phyloP scores from a whole-genome alignment of 2,329 filamentous ascomycete genomes.

The Dactylellina cionopaga region DNA sequence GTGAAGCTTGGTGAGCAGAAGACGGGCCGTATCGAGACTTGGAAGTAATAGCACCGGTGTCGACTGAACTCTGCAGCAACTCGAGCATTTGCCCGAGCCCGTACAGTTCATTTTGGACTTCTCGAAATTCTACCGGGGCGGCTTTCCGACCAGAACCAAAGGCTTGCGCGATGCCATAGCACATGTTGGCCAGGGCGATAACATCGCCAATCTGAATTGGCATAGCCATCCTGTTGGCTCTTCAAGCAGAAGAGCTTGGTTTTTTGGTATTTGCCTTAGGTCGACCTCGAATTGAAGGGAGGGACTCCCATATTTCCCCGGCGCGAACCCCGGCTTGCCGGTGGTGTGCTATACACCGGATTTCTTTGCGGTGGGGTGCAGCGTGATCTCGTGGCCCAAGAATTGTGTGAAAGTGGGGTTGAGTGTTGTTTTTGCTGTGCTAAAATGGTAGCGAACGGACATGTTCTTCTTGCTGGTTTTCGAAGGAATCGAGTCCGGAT shows the following conservation, averaged over 20 bases:
- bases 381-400: conserved; percentile 3
- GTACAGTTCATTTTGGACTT: conserved; percentile 58
- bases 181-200: conserved; percentile 57
- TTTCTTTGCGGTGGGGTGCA: conserved; percentile 7
- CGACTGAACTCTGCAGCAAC: conserved; percentile 50
- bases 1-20: conserved; percentile 28
- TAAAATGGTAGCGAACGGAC: conserved; percentile 21
- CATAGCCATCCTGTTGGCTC: conserved; percentile 55
- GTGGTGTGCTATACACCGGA: conserved; percentile 29
- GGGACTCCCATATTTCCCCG: conserved; percentile 51
- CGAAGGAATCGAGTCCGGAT: background rate
- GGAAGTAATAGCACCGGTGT: conserved; percentile 17
- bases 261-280: conserved; percentile 22
- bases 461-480: conserved; percentile 51
- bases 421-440: conserved; percentile 33
- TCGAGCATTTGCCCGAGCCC: conserved; percentile 57
- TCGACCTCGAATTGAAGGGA: conserved; percentile 36
- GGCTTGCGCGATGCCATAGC: conserved; percentile 56
- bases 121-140: conserved; percentile 58
- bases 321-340: conserved; percentile 31
- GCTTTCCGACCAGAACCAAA: conserved; percentile 58
- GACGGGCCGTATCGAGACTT: background rate
- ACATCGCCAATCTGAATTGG: conserved; percentile 58
- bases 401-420: conserved; percentile 42
- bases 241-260: background rate